phyloP scores from a whole-genome alignment of 139 green algal species.

The Trebouxia sp. region DNA sequence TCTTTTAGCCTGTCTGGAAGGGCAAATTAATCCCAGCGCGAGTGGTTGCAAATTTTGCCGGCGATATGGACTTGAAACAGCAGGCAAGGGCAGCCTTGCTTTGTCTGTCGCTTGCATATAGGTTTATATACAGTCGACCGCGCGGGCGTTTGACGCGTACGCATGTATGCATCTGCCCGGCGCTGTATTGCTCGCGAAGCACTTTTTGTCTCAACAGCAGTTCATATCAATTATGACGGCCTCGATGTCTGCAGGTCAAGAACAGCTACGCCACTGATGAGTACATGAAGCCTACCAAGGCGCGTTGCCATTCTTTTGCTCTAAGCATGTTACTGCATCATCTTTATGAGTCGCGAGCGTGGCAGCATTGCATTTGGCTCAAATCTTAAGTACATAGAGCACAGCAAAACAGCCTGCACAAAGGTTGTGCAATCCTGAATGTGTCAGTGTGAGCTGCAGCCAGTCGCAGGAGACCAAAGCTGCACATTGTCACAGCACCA shows the following conservation, averaged over 20 bases:
- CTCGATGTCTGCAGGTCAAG: neutral
- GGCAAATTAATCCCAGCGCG: neutral
- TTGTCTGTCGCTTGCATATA: too few relatives aligned
- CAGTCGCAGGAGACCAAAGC: neutral
- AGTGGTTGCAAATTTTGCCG: neutral
- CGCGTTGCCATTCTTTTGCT: neutral
- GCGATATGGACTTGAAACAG: slow-evolving; percentile 17
- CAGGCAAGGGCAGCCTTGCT: too few relatives aligned
- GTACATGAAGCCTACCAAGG: slow-evolving; percentile 15
- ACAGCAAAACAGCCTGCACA: too few relatives aligned
- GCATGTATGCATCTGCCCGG: neutral
- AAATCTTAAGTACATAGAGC: too few relatives aligned
- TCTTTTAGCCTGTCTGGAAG: neutral
- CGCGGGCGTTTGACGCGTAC: neutral
- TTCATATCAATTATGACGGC: neutral
- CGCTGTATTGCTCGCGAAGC: neutral
- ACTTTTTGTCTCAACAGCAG: neutral
- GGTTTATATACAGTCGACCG: neutral
- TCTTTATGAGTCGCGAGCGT: too few relatives aligned
- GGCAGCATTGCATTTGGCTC: too few relatives aligned
- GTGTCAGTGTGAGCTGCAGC: neutral
- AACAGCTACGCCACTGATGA: slow-evolving; percentile 20
- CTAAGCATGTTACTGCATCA: neutral
- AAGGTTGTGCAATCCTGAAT: neutral
- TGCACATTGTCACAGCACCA: neutral